Base-by-base conservation (phyloP, 768 basidiomycete genomes). In the Macrolepiota albuminosa region DNA sequence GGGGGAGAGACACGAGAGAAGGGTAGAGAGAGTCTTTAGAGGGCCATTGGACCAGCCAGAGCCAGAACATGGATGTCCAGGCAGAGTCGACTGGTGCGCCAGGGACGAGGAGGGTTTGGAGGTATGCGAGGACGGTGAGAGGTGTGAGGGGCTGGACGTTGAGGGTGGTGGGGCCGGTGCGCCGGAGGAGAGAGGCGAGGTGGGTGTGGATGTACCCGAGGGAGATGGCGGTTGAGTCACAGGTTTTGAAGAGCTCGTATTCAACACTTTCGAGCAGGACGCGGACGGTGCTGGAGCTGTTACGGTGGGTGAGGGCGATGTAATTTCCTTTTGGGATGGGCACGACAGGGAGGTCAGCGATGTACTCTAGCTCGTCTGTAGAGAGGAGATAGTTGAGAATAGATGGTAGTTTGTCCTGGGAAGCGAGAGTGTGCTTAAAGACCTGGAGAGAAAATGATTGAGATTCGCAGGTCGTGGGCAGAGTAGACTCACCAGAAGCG, bases 31-130 rank as follows among this genome's bases (percentile, higher is more conserved):
- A 56, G 2, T 63, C 59, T 18, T 61, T 63, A 13, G 50, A 58
- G 0, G 52, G 18, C 68, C 71, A 78, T 0, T 42, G 58, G 6
- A 60, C 64, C 48, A 77, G 53, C 81, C 80, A 82, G 3, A 54
- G 45, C 82, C 81, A 83, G 60, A 81, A 82, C 1, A 56, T 52
- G 1, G 70, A 65, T n/a, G 81, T 57, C 76, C 77, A 80, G 6
- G 58, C 46, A 18, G 76, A 4, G 8, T 43, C n/a, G 6, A 21
- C n/a, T 1, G 18, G 42, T 3, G 6, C 9, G 34, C 8, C 9
- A 6, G 9, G 34, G 29, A 29, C 29, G 29, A 8, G 18, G 40
- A 42, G 40, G 40, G 18, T 14, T 10, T 57, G 54, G 5, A 78
- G 70, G 62, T 75, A 78, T 6, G 61, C 33, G 6, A 73, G 48